Percentiles rank a stretch among this genome's conserved stretches.
Conservation (phyloP, 768 basidiomycete genomes). For the Podaxis sp. region DNA sequence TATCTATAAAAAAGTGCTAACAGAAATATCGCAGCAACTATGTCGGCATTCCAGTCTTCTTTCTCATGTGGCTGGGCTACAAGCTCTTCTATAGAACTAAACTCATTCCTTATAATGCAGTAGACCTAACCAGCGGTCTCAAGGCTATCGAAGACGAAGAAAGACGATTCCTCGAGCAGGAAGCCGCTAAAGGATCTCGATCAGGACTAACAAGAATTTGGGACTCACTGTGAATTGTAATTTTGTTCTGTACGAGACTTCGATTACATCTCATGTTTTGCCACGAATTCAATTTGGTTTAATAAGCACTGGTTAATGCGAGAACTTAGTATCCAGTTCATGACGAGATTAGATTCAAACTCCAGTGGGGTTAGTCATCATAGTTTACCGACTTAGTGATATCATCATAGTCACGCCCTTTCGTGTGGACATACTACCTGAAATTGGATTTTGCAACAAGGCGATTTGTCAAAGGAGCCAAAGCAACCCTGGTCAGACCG, state of each 20-base stretch:
- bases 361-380: background rate
- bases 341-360: too few relatives aligned
- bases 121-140: constrained; percentile 59
- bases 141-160: constrained; percentile 63
- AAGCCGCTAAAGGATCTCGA: constrained; percentile 36
- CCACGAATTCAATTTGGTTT: too few relatives aligned
- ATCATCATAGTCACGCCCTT: background rate
- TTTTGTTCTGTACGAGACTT: background rate
- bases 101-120: constrained; percentile 39
- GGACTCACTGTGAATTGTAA: constrained; percentile 31
- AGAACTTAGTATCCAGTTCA: too few relatives aligned
- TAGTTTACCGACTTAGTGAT: background rate
- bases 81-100: constrained; percentile 32
- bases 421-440: background rate
- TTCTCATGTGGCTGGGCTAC: constrained; percentile 37
- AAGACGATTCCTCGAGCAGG: constrained; percentile 39
- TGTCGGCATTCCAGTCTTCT: constrained; percentile 38
- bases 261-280: background rate
- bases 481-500: background rate
- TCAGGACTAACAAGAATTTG: constrained; percentile 25
- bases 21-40: constrained; percentile 31
- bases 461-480: background rate
- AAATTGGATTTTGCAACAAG: background rate
- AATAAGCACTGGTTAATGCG: too few relatives aligned
- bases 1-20: background rate